phyloP scores from a whole-genome alignment of 192 early-diverging fungal genomes.

The Phycomyces blakesleeanus region DNA sequence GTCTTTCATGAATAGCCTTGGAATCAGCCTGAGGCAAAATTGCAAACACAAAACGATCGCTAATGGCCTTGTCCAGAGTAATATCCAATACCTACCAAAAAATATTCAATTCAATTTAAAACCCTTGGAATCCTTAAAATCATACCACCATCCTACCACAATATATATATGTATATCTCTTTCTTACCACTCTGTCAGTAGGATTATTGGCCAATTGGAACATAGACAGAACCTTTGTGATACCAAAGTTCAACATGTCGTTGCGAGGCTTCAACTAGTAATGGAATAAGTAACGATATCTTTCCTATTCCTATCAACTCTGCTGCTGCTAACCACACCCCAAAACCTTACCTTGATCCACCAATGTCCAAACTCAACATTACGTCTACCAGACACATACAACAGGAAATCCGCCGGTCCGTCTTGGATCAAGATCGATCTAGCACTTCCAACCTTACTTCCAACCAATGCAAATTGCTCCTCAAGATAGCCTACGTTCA shows the following conservation, averaged over 20 bases:
- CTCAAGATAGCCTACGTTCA: conserved; percentile 34
- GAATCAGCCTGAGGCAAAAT: conserved; percentile 54
- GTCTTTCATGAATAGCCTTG: conserved; percentile 51
- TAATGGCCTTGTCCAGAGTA: conserved; percentile 42
- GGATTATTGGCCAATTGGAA: conserved; percentile 21
- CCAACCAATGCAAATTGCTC: conserved; percentile 73
- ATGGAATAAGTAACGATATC: background rate
- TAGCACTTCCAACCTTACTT: conserved; percentile 42
- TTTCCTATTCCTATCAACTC: background rate
- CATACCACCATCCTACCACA: conserved; percentile 11
- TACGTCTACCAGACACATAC: conserved; percentile 70
- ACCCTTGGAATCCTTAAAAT: background rate
- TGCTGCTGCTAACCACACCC: background rate
- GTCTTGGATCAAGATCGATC: conserved; percentile 54
- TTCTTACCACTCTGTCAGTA: conserved; percentile 41
- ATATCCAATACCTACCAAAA: conserved; percentile 29
- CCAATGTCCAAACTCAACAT: conserved; percentile 68
- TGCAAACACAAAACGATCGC: conserved; percentile 64
- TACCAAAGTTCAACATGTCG: conserved; percentile 39
- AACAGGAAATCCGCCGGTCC: conserved; percentile 72
- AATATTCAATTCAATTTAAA: background rate
- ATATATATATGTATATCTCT: conserved; percentile 34
- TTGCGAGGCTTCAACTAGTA: conserved; percentile 50
- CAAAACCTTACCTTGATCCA: conserved; percentile 43
- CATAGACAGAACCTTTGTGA: conserved; percentile 23